Evolutionary conservation across 768 basidiomycete genomes (phyloP), one percentile per base, ranked within the genome.

Genomic region (Mycena chlorophos): DNA sequence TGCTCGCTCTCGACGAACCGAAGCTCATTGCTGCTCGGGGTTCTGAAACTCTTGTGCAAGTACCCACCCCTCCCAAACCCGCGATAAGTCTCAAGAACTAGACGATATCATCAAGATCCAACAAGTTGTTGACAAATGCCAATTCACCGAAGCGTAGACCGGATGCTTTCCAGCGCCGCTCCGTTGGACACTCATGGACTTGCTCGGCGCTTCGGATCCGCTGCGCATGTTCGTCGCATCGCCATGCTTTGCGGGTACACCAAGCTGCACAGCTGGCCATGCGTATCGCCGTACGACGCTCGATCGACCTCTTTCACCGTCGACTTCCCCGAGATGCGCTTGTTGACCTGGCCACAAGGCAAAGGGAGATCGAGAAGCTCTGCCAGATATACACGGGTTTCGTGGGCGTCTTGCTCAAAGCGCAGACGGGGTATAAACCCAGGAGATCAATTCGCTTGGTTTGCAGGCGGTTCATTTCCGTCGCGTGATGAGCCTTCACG

Each of bases 181-280:
- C 6, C 6, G 20, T 5, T 8, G 13, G 40, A 42, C 40, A 42
- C n/a, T 42, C 13, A 14, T 6, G 13, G n/a, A 42, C 13, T 20
- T 42, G 13, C 13, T 42, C 14, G 40, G 40, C 14, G 40, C 40
- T 20, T 12, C 40, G 8, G 22, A 42, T 19, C 40, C 40, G 40
- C 40, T 42, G 40, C 40, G 40, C 13, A 42, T 42, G 40, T 42
- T 42, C n/a, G 40, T 42, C 40, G n/a, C n/a, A 22, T 42, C n/a
- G 40, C 40, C 8, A 14, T 42, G 40, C n/a, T 42, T 20, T 42
- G 40, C 40, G 40, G 40, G n/a, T 42, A 42, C 22, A 22, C 20
- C 40, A 14, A 16, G 40, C 40, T 5, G 40, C 40, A 8, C 40
- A 42, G 40, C 8, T 20, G 8, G 40, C 40, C 13, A 14, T 42